A percentile compares a stretch with the other conserved stretches of the same genome.
These are phyloP conservation scores for Hymenoscyphus infarciens DNA, from an alignment of 2,329 filamentous ascomycete species.

Conservation along the genomic window DNA sequence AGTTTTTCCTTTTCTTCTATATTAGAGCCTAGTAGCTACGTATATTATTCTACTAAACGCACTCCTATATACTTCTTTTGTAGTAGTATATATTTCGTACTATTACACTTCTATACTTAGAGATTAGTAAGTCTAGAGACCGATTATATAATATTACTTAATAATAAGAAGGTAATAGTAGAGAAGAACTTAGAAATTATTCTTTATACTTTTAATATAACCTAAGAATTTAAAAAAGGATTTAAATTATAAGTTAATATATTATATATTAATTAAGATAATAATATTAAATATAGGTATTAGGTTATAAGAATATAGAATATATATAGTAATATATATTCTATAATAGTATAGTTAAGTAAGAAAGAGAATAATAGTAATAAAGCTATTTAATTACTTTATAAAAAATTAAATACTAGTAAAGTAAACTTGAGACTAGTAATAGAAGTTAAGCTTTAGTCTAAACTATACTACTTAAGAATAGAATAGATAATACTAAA, in stretches of 20 bases:
- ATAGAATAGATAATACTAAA: constrained; percentile 15
- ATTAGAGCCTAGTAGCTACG: no score
- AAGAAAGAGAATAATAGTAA: constrained; percentile 5
- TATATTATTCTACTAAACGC: no score
- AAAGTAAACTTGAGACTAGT: neutral
- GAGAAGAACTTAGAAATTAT: neutral
- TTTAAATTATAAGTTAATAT: constrained; percentile 20
- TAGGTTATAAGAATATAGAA: constrained; percentile 19
- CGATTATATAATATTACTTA: neutral
- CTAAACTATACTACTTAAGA: constrained; percentile 10
- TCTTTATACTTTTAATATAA: neutral
- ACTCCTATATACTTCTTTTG: no score
- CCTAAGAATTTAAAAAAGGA: neutral
- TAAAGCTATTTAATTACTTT: constrained; percentile 17
- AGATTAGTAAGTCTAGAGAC: neutral
- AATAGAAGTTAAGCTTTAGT: constrained; percentile 1
- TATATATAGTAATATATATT: constrained; percentile 13
- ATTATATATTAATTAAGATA: constrained; percentile 19
- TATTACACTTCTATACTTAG: constrained; percentile 4
- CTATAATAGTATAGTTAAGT: constrained; percentile 20
- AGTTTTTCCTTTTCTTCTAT: no score
- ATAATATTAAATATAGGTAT: constrained; percentile 9
- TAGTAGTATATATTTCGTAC: no score
- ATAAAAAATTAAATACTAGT: neutral
- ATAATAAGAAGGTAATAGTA: neutral